A percentile compares a stretch with the other conserved stretches of the same genome.
Conservation (phyloP, 2,329 filamentous ascomycete genomes). For the Gaeumannomyces tritici region DNA sequence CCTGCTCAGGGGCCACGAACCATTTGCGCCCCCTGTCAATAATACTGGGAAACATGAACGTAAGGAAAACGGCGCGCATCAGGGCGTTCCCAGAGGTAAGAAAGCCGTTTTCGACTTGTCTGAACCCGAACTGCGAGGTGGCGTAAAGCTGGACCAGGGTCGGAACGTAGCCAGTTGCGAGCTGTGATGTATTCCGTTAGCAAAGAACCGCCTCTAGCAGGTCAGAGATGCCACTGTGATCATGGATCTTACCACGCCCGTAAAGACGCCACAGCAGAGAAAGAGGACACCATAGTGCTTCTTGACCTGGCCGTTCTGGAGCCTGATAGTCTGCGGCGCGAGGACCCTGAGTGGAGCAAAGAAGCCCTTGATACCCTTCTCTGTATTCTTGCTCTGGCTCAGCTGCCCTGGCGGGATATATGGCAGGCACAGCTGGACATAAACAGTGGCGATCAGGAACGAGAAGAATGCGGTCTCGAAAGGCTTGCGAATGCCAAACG, state of each 20-base stretch:
- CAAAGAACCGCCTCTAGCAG: neutral
- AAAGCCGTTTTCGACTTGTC: constrained; percentile 44
- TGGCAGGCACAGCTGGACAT: constrained; percentile 30
- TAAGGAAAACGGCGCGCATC: constrained; percentile 43
- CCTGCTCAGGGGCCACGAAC: constrained; percentile 9
- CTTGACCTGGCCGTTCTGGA: constrained; percentile 36
- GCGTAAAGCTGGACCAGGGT: constrained; percentile 51
- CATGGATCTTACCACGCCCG: constrained; percentile 43
- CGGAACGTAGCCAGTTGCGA: constrained; percentile 60
- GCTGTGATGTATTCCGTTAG: constrained; percentile 17
- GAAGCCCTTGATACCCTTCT: constrained; percentile 38
- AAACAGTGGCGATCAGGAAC: constrained; percentile 36
- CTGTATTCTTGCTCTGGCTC: constrained; percentile 20
- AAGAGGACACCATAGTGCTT: constrained; percentile 54
- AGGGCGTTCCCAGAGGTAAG: constrained; percentile 47
- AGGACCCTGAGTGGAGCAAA: constrained; percentile 56
- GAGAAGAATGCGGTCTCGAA: constrained; percentile 54
- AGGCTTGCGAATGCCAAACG: constrained; percentile 51
- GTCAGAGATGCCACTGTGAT: neutral
- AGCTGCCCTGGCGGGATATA: constrained; percentile 38
- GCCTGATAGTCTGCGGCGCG: constrained; percentile 43
- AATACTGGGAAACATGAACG: constrained; percentile 43
- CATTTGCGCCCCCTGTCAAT: constrained; percentile 26
- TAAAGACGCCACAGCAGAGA: constrained; percentile 55
- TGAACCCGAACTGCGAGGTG: constrained; percentile 43